Evolutionary conservation across 2,329 filamentous ascomycete species (phyloP).

Genomic region (Teratosphaeria destructans): DNA sequence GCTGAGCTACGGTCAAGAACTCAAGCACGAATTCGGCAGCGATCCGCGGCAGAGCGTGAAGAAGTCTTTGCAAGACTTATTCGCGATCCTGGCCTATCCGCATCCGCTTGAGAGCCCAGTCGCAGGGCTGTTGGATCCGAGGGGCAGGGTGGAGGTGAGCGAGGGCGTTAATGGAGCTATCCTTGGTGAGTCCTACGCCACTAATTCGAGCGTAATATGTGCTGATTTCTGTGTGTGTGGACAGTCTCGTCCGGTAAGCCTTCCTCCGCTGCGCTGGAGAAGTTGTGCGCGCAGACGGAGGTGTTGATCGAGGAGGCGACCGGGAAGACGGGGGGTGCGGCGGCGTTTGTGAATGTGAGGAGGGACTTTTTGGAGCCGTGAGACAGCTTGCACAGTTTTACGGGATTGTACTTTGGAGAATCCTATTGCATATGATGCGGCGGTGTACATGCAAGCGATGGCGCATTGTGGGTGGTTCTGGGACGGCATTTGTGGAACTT

Average conservation of each 20-base stretch:
- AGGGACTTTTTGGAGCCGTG: slow-evolving; percentile 32
- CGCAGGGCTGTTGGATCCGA: slow-evolving; percentile 65
- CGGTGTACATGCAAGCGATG: neutral
- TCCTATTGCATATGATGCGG: neutral
- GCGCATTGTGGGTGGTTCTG: neutral
- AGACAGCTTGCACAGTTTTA: neutral
- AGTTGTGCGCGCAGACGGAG: slow-evolving; percentile 74
- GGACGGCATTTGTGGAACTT: neutral
- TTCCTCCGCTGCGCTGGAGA: slow-evolving; percentile 74
- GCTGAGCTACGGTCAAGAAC: slow-evolving; percentile 66
- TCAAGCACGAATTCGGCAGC: slow-evolving; percentile 66
- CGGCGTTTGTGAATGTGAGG: slow-evolving; percentile 65
- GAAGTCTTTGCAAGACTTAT: slow-evolving; percentile 71
- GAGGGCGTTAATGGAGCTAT: slow-evolving; percentile 94
- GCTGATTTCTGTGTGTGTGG: neutral
- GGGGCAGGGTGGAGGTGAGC: slow-evolving; percentile 66
- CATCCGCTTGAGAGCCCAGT: slow-evolving; percentile 71
- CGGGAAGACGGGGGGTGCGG: slow-evolving; percentile 50
- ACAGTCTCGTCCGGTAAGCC: slow-evolving; percentile 84
- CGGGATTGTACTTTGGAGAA: neutral
- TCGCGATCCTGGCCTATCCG: slow-evolving; percentile 75
- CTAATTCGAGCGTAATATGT: neutral
- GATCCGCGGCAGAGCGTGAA: slow-evolving; percentile 61
- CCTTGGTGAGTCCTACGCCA: slow-evolving; percentile 51
- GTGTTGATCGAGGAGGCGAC: slow-evolving; percentile 75